Conservation (phyloP, 2,329 filamentous ascomycete species). For the Simplicillium sp. region DNA sequence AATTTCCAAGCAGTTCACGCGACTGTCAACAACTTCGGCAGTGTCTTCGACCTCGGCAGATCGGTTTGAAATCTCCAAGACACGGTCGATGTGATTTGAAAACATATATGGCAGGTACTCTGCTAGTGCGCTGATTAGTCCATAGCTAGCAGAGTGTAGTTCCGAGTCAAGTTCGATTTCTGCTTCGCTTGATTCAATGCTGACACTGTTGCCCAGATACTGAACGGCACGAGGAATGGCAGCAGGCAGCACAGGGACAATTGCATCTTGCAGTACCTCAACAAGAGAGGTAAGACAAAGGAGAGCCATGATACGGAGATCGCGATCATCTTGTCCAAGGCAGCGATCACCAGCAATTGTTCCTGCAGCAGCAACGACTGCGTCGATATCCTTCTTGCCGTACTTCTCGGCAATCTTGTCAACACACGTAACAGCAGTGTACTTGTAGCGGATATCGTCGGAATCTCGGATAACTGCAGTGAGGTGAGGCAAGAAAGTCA, state of each 20-base stretch:
- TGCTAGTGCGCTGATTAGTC: conserved; percentile 69
- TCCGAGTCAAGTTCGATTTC: conserved; percentile 45
- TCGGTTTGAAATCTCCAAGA: conserved; percentile 62
- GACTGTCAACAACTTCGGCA: conserved; percentile 52
- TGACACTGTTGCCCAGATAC: conserved; percentile 57
- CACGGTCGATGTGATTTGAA: conserved; percentile 62
- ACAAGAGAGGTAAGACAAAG: conserved; percentile 83
- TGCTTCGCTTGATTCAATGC: conserved; percentile 8
- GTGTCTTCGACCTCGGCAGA: conserved; percentile 57
- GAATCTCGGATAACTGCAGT: conserved; percentile 68
- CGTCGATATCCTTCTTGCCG: conserved; percentile 79
- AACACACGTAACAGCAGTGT: conserved; percentile 79
- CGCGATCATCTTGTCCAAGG: conserved; percentile 62
- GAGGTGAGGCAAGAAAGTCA: conserved; percentile 72
- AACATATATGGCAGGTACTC: conserved; percentile 87
- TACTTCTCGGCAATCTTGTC: conserved; percentile 93
- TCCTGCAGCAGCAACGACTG: conserved; percentile 64
- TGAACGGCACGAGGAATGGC: conserved; percentile 63
- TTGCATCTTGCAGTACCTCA: conserved; percentile 76
- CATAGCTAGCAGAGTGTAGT: conserved; percentile 74
- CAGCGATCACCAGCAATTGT: conserved; percentile 70
- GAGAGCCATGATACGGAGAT: conserved; percentile 73
- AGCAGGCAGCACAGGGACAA: conserved; percentile 72
- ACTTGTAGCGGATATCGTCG: conserved; percentile 65
- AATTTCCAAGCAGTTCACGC: conserved; percentile 60